phyloP scores from a whole-genome alignment of 163 green algal species.

The Volvox carteri region DNA sequence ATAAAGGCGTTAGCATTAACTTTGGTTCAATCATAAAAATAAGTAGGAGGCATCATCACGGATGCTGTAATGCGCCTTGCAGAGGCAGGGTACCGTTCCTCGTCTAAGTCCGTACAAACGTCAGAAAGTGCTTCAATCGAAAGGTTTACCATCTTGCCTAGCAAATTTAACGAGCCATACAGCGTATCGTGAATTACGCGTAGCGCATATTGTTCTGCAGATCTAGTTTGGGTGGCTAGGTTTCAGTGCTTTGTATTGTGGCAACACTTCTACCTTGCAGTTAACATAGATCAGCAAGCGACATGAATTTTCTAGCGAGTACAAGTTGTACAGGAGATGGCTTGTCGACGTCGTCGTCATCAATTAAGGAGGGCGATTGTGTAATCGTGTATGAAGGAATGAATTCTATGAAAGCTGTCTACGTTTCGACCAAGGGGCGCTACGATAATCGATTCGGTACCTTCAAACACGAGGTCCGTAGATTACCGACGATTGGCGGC shows the following conservation, averaged over 20 bases:
- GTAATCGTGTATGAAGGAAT: constrained; percentile 93
- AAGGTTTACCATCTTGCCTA: too few relatives aligned
- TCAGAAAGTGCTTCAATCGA: too few relatives aligned
- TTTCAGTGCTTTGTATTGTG: too few relatives aligned
- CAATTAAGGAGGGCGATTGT: constrained; percentile 85
- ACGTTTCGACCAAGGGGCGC: constrained; percentile 64
- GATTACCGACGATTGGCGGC: background rate
- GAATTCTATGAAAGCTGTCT: constrained; percentile 83
- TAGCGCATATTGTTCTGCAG: too few relatives aligned
- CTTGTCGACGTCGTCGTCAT: background rate
- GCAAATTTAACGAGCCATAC: too few relatives aligned
- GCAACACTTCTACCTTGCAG: background rate
- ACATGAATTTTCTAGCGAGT: constrained; percentile 47
- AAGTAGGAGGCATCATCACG: background rate
- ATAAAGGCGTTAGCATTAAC: background rate
- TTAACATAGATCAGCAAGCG: background rate
- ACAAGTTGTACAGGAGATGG: background rate
- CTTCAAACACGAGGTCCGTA: constrained; percentile 79
- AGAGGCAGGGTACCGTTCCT: background rate
- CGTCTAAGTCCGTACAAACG: background rate
- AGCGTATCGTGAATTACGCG: too few relatives aligned
- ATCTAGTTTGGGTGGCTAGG: too few relatives aligned
- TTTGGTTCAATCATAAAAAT: background rate
- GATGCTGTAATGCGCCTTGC: background rate
- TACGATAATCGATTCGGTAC: constrained; percentile 80